Percentiles rank a stretch among this genome's conserved stretches.
Evolutionary conservation across 1,139 yeast genomes (phyloP).

Genomic region (Saccharomyces hybrid): DNA sequence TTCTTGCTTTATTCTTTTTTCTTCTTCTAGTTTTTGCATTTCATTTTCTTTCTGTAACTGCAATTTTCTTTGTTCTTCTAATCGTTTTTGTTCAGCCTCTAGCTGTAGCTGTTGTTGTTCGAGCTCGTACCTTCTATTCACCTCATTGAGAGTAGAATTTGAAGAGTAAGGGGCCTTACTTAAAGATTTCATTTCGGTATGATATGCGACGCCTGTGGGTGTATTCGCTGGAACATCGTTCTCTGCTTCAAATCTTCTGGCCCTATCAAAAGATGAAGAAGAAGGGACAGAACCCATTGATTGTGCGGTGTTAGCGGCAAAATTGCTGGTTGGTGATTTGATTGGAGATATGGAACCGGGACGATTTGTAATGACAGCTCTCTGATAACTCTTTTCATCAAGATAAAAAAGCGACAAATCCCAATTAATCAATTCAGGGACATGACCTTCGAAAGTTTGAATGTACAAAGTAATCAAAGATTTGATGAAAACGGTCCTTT

Average conservation of each 20-base stretch:
- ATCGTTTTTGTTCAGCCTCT: not conserved
- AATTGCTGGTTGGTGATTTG: constrained; percentile 3
- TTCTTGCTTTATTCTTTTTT: too few relatives aligned
- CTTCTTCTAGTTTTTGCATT: too few relatives aligned
- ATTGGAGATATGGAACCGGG: constrained; percentile 3
- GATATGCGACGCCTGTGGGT: not conserved
- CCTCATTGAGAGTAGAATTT: constrained; percentile 16
- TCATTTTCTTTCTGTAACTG: too few relatives aligned
- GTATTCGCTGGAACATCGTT: not conserved
- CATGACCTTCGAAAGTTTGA: constrained; percentile 56
- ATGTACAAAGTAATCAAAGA: constrained; percentile 57
- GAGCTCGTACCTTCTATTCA: constrained; percentile 11
- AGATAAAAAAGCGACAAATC: constrained; percentile 33
- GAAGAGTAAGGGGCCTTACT: constrained; percentile 20
- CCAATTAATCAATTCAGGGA: constrained; percentile 54
- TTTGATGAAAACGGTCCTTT: constrained; percentile 57
- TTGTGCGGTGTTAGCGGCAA: not conserved
- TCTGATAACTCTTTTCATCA: constrained; percentile 32
- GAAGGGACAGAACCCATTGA: not conserved
- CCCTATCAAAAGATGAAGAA: not conserved
- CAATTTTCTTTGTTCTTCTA: too few relatives aligned
- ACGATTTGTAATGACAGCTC: constrained; percentile 21
- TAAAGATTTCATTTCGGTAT: not conserved
- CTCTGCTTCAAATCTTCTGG: not conserved
- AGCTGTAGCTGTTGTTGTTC: not conserved